Evolutionary conservation across 2,329 filamentous ascomycete genomes (phyloP).

Genomic region (Alternaria ethzedia): DNA sequence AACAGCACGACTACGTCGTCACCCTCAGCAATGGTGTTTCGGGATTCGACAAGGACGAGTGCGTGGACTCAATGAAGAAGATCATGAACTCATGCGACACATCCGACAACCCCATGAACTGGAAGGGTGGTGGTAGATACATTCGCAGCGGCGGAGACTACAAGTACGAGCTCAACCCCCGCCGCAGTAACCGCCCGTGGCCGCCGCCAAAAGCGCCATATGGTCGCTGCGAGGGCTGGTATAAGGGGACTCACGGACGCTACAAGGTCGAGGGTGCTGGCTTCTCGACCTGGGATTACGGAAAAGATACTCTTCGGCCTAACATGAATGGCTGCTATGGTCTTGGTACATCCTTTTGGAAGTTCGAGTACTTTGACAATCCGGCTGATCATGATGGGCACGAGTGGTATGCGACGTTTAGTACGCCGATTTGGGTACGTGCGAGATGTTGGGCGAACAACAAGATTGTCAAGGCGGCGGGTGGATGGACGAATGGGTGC

Average conservation of each 20-base stretch:
- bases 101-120: conserved; percentile 5
- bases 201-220: background rate
- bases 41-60: background rate
- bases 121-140: conserved; percentile 1
- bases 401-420: background rate
- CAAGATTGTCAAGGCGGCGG: background rate
- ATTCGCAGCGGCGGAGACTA: background rate
- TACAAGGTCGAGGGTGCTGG: conserved; percentile 5
- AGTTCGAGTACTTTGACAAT: background rate
- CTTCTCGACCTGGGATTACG: conserved; percentile 2
- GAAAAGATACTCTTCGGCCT: background rate
- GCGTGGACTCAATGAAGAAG: background rate
- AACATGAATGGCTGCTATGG: conserved; percentile 9
- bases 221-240: conserved; percentile 6
- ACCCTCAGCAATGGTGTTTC: background rate
- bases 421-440: background rate
- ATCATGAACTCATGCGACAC: conserved; percentile 1
- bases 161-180: conserved; percentile 4
- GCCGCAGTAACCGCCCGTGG: background rate
- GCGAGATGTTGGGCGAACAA: background rate
- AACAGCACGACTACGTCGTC: background rate
- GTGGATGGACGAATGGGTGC: background rate
- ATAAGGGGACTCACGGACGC: background rate
- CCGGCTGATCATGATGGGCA: background rate
- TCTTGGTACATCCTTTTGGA: conserved; percentile 5